Base-by-base conservation (phyloP, 1,284 basidiomycete species). In the Trichosporon sp. region DNA sequence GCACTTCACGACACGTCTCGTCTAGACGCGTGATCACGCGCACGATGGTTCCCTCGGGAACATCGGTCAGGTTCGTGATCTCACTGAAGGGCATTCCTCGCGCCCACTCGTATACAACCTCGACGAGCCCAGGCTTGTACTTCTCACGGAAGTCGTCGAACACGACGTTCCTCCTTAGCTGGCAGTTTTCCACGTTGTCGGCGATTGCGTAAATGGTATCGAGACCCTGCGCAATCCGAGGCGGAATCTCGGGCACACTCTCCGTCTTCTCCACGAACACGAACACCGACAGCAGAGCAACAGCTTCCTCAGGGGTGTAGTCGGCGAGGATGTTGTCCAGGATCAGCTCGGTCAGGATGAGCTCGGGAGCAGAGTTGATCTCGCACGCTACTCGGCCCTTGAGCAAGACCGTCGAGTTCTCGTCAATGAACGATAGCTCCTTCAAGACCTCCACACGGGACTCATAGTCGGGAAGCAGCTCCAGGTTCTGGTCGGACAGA, bases 371-470 rank as follows among this genome's bases (percentile, higher is more conserved):
- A 5, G 95, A 97, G 78, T 99, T 99, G 79, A 99, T 97, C 92
- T 99, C 96, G 83, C 96, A 99, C 21, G 96, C 96, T 10, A 99
- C 96, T 56, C 96, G 87, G 11, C 96, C 96, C 77, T 99, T 99
- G 65, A 99, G 85, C 25, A 94, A 85, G 1, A 99, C 95, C 0
- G 94, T 98, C 32, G 91, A 89, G 71, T 95, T 91, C 56, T 93
- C 90, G 76, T 96, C 90, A 71, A 97, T 91, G 77, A 96, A 95
- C 67, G 90, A 88, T 25, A 99, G 85, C 60, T 91, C 90, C 74
- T 95, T 90, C 56, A 99, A 84, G 1, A 99, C 95, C 32, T 86
- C 87, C 25, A 99, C 88, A 25, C 95, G 85, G 75, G 95, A 92
- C 76, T 98, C 91, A 79, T 98, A 99, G 78, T 99, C 96, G 1